Conservation (phyloP, 2,329 filamentous ascomycete genomes). For the Alternaria novae-zelandiae region DNA sequence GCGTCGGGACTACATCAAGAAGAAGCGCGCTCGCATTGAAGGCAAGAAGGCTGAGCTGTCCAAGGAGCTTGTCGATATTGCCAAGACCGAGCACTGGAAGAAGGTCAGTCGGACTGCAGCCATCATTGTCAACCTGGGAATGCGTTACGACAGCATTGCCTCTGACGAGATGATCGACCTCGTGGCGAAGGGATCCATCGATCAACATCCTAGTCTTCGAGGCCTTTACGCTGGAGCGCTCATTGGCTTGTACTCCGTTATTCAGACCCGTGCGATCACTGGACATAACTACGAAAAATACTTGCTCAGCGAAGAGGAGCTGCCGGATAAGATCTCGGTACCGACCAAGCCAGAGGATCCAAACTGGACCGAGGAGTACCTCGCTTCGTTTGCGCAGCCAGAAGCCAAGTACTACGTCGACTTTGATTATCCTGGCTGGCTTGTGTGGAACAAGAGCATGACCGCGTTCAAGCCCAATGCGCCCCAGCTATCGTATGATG, state of each 20-base stretch:
- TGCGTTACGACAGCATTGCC: slow-evolving; percentile 89
- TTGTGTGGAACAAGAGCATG: slow-evolving; percentile 92
- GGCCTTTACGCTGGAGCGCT: slow-evolving; percentile 82
- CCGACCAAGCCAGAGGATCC: slow-evolving; percentile 72
- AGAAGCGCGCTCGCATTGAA: slow-evolving; percentile 79
- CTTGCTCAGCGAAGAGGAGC: slow-evolving; percentile 77
- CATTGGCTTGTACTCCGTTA: slow-evolving; percentile 76
- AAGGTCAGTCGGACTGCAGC: slow-evolving; percentile 88
- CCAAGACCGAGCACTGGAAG: slow-evolving; percentile 90
- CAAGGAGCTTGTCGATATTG: slow-evolving; percentile 78
- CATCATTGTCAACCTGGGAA: slow-evolving; percentile 86
- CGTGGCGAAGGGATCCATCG: slow-evolving; percentile 81
- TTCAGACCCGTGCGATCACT: slow-evolving; percentile 86
- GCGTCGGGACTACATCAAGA: slow-evolving; percentile 75
- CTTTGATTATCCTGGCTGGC: slow-evolving; percentile 90
- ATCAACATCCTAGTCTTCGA: slow-evolving; percentile 86
- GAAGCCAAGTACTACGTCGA: slow-evolving; percentile 90
- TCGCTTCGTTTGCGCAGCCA: slow-evolving; percentile 77
- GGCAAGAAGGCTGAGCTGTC: slow-evolving; percentile 81
- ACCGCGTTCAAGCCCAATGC: slow-evolving; percentile 78
- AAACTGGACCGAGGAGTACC: slow-evolving; percentile 78
- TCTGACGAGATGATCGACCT: slow-evolving; percentile 83
- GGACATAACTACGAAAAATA: slow-evolving; percentile 88
- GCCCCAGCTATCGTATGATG: slow-evolving; percentile 76
- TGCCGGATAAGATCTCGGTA: slow-evolving; percentile 78